Evolutionary conservation across 495 filamentous ascomycete genomes (phyloP), one percentile per base, ranked within the genome.

Genomic region (Tetracladium marchalianum): DNA sequence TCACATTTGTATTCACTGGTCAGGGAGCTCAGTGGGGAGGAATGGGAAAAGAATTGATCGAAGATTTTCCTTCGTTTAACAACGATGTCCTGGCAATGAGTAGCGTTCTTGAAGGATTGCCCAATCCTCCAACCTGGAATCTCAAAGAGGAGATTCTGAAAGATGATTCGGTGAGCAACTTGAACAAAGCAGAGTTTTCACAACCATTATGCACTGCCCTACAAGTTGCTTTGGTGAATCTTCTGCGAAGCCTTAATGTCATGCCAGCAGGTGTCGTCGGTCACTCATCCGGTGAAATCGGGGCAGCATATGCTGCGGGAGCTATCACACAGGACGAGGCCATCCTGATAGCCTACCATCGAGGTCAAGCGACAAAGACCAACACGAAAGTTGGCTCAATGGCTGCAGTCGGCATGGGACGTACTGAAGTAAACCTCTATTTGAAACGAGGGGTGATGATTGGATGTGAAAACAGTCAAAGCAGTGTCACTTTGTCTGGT

Each of bases 231-330:
- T 46, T 85, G 39, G 69, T 74, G 0, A 68, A 75, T 17, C 60
- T 84, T 0, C 59, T 83, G 17, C 49, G 47, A 24, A 68, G 65
- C 5, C 80, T 77, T 66, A 69, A 69, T 27, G 66, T 84, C 31
- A 57, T 31, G 8, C 78, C 78, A 0, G 54, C 59, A 0, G 70
- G 69, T 17, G 77, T 81, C 0, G 66, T 77, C 5, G 80, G 80
- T 11, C 80, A 84, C 61, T 82, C 80, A 1, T 77, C 71, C 54
- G 80, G 80, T 10, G 80, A 84, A 54, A 83, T 84, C 51, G 71
- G 65, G 12, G 75, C 73, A 2, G 72, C 73, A 0, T 75, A 72
- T 41, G 66, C 70, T 5, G 67, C 69, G 4, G 73, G 75, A 2
- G 58, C 66, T 11, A 44, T 78, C 12, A 65, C 51, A 4, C 71